Conservation (phyloP, 306 rosid genomes). For the Albizia julibrissin region DNA sequence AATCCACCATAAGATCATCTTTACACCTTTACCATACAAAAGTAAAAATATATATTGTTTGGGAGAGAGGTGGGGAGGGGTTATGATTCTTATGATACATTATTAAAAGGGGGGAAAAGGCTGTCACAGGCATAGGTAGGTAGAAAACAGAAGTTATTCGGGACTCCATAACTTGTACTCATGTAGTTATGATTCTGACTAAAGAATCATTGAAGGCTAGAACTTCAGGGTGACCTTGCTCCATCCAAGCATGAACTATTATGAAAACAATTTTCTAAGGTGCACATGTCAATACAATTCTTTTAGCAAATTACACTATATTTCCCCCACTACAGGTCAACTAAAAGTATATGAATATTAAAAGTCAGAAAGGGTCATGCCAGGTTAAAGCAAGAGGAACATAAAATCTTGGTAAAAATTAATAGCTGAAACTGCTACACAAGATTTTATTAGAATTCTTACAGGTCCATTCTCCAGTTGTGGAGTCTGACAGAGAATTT, state of each 20-base stretch:
- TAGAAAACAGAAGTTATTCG: neutral
- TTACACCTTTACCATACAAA: neutral
- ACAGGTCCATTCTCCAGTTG: slow-evolving; percentile 66
- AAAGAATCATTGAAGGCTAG: neutral
- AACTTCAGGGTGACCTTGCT: slow-evolving; percentile 7
- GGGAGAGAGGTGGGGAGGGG: neutral
- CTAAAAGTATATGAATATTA: slow-evolving; percentile 1
- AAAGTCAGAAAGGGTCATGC: neutral
- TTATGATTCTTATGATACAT: neutral
- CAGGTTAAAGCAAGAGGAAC: neutral
- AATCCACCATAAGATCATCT: neutral
- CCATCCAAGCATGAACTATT: slow-evolving; percentile 22
- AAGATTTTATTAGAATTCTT: slow-evolving; percentile 40
- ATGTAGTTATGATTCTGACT: neutral
- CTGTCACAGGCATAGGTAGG: neutral
- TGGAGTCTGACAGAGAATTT: slow-evolving; percentile 80
- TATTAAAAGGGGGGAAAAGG: neutral
- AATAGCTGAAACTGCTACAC: slow-evolving; percentile 5
- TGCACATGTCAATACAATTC: neutral
- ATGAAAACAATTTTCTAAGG: neutral
- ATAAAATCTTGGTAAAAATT: slow-evolving; percentile 38
- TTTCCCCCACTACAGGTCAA: slow-evolving; percentile 1
- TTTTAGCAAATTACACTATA: slow-evolving; percentile 14
- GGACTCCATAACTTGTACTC: neutral
- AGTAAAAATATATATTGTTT: neutral